Percentiles rank a stretch among this genome's conserved stretches.
Evolutionary conservation across 352 stramenopile species (phyloP).

Genomic region (Phytophthora capsici): DNA sequence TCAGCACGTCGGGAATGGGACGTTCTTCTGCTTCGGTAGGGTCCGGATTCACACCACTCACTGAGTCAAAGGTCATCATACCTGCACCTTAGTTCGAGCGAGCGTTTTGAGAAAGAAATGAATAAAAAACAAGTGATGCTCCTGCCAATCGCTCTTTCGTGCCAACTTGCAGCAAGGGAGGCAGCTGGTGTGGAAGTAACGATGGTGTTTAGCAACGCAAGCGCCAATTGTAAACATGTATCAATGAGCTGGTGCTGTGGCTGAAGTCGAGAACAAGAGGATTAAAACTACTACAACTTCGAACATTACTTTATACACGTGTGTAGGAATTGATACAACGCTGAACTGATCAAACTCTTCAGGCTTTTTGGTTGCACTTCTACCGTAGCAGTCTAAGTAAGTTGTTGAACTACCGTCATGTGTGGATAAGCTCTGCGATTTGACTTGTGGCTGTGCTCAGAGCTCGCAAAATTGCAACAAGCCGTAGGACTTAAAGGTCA

Average conservation of each 20-base stretch:
- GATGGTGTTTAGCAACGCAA: background rate
- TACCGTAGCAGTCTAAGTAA: too few species aligned
- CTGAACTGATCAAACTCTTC: too few species aligned
- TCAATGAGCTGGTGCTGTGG: background rate
- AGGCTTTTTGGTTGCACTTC: too few species aligned
- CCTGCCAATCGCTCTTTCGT: background rate
- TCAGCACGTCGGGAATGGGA: background rate
- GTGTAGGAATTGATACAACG: too few species aligned
- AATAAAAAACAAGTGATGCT: background rate
- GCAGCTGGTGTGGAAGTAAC: background rate
- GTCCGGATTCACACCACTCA: background rate
- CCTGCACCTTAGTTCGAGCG: background rate
- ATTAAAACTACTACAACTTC: too few species aligned
- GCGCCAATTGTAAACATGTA: slow-evolving; percentile 2
- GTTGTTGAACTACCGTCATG: too few species aligned
- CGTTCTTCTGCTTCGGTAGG: background rate
- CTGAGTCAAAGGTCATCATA: background rate
- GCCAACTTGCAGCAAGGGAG: too few species aligned
- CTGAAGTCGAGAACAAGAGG: background rate
- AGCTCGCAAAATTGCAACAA: too few species aligned
- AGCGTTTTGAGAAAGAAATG: background rate
- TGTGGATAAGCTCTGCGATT: too few species aligned
- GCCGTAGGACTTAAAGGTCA: background rate
- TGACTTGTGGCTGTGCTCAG: too few species aligned
- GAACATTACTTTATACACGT: too few species aligned